phyloP scores from a whole-genome alignment of 2,329 filamentous ascomycete species.

The Beauveria asiatica region DNA sequence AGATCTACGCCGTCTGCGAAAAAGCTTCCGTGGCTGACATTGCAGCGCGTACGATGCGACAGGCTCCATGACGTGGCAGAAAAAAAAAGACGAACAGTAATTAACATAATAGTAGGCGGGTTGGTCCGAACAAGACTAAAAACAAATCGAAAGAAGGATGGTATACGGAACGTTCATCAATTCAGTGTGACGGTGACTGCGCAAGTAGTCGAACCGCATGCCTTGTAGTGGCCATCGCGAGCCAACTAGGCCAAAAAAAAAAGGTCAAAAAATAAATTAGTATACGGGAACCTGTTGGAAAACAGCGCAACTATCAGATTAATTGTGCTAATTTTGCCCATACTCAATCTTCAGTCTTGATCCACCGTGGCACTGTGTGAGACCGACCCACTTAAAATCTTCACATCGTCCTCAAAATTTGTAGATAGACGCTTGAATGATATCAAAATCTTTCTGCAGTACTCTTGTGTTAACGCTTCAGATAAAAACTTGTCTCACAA shows the following conservation, averaged over 20 bases:
- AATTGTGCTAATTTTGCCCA: background rate
- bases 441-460: constrained; percentile 1
- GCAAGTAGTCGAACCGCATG: background rate
- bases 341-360: background rate
- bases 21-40: no score
- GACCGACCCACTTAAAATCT: background rate
- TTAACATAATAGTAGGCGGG: no score
- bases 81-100: no score
- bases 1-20: no score
- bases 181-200: background rate
- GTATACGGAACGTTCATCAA: background rate
- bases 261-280: background rate
- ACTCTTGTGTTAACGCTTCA: background rate
- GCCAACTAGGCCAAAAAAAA: background rate
- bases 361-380: background rate
- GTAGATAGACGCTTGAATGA: constrained; percentile 4
- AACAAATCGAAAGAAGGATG: no score
- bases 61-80: no score
- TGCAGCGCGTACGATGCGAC: no score
- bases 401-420: background rate
- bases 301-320: background rate
- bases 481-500: background rate
- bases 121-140: no score
- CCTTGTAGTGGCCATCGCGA: background rate
- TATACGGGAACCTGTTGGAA: background rate